Percentiles rank a stretch among this genome's conserved stretches.
phyloP scores from a whole-genome alignment of 148 eudicot genomes.

The Rhododendron griersonianum region DNA sequence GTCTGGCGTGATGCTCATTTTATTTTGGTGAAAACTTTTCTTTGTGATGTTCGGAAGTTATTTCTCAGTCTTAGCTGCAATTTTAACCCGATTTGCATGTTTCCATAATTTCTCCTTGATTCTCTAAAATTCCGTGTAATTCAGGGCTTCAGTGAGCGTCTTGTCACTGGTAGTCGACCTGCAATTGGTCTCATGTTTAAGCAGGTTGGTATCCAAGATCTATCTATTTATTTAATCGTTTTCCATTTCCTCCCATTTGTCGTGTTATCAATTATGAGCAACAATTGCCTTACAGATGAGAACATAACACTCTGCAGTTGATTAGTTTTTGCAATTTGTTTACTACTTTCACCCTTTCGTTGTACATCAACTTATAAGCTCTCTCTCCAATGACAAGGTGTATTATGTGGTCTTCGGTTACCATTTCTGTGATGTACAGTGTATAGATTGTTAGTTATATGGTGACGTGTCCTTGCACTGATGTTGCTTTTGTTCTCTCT shows the following conservation, averaged over 20 bases:
- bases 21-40: not conserved
- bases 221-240: not conserved
- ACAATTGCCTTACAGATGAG: not conserved
- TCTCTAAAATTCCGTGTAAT: constrained; percentile 8
- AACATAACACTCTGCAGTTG: not conserved
- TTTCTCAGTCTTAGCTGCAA: not conserved
- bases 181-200: constrained; percentile 95
- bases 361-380: not conserved
- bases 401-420: not conserved
- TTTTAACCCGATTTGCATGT: not conserved
- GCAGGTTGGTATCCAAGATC: constrained; percentile 52
- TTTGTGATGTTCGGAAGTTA: not conserved
- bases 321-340: not conserved
- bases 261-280: not conserved
- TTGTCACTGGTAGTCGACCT: constrained; percentile 84
- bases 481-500: constrained; percentile 16
- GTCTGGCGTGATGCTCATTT: not conserved
- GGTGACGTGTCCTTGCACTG: constrained; percentile 1
- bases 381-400: not conserved
- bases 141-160: constrained; percentile 97
- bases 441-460: not conserved
- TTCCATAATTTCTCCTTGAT: not conserved
- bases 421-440: not conserved
- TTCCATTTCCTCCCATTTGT: not conserved
- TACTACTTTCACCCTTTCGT: not conserved